Evolutionary conservation across 192 early-diverging fungal species (phyloP), one percentile per base, ranked within the genome.

Genomic region (Mortierella hygrophila): DNA sequence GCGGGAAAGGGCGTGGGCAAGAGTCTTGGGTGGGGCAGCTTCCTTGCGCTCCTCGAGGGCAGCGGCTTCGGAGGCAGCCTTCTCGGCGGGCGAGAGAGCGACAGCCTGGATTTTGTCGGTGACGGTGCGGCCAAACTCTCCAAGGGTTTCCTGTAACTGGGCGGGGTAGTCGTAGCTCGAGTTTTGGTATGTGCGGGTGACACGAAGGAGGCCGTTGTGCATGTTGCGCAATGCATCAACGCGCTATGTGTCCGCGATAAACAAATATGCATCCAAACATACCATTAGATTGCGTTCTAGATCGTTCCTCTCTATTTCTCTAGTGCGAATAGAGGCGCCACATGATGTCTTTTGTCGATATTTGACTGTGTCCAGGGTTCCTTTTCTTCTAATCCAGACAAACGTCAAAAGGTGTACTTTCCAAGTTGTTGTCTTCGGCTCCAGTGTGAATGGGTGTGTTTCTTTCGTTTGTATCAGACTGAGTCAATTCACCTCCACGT

Each of bases 121-220:
- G 32, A 98, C 90, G 3, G 90, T 92, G 29, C 92, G 91, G 11
- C 95, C 92, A 79, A 97, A 92, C 73, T 95, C 96, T 38, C 91
- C 88, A 2, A 95, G 90, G 29, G 94, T 93, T 73, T 97, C 95
- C 81, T 90, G 90, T 29, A 96, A 42, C 70, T 92, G 91, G 16
- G 92, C 93, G 71, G 93, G 93, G 76, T 95, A 96, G 80, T 96
- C 95, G 81, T 97, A 96, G 15, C 94, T 91, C n/a, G 92, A 88
- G 57, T 93, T 91, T 6, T 92, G 90, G 85, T 96, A 97, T 76
- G 94, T 92, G 65, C 93, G 94, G 35, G 94, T 91, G 42, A 97
- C 90, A 57, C 93, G 93, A n/a, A 96, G 88, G 18, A 99, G 90
- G 75, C 90, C 87, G 65, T 88, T 91, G 76, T 97, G 93, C 68